Base-by-base conservation (phyloP, 192 early-diverging fungal genomes). In the Linnemannia exigua region DNA sequence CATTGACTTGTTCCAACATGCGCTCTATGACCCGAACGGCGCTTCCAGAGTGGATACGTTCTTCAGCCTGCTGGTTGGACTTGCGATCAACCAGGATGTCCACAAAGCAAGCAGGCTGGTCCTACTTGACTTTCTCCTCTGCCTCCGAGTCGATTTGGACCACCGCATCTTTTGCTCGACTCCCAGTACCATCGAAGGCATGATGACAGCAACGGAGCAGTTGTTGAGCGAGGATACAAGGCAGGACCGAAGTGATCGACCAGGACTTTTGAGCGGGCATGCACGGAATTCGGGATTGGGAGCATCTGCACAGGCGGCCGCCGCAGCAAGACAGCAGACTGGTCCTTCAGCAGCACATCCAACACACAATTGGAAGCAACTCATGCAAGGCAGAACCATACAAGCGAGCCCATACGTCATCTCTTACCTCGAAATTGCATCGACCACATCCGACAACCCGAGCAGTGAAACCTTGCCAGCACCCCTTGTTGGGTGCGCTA, bases 111-210 rank as follows among this genome's bases (percentile, higher is more conserved):
- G 81, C 69, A 87, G 90, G 70, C 75, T 93, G 70, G 75, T 89
- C 38, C 83, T 89, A 33, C 76, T 93, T 25, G 90, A 91, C 67
- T 84, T 90, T 52, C 75, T 92, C 47, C 86, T 91, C 12, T 82
- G 90, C 33, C 88, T 93, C 25, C 87, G 91, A 31, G 89, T 89
- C 74, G 81, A 89, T 79, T 75, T 88, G 67, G 90, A 93, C 46
- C 91, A 93, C 72, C 77, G 90, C 19, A 85, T 92, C 20, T 92
- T 88, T 68, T 81, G 90, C 58, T 76, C 84, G 19, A 67, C n/a
- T 19, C 67, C 84, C 17, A 86, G 84, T 37, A 86, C 84, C 0
- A 74, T 86, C 1, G 84, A 86, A 51, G 80, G 84, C 70, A 86
- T 86, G 61, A 28, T 74, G 6, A 67, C 84, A n/a, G 84, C 84